Evolutionary conservation across 805 yeast species (phyloP).

Genomic region (Yamadazyma takamatsuzukensis): DNA sequence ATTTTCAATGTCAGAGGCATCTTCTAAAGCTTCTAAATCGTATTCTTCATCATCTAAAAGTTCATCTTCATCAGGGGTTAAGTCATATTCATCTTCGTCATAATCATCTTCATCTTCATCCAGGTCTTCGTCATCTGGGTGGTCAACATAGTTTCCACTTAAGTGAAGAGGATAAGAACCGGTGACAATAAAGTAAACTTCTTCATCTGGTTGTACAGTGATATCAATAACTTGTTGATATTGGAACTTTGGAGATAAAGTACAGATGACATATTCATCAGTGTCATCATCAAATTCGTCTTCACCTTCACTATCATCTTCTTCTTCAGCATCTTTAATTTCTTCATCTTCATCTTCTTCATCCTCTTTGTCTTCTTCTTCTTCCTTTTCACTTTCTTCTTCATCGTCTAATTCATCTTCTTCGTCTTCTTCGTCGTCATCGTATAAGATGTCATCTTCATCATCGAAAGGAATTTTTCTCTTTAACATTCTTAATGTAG

Average conservation of each 20-base stretch:
- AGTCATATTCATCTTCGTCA: slow-evolving; percentile 54
- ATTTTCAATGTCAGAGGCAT: slow-evolving; percentile 65
- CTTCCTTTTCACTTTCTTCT: slow-evolving; percentile 21
- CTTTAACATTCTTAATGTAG: slow-evolving; percentile 86
- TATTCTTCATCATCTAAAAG: too few species aligned
- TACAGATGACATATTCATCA: slow-evolving; percentile 82
- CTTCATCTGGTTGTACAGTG: slow-evolving; percentile 90
- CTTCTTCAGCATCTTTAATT: slow-evolving; percentile 50
- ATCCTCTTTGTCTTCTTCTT: slow-evolving; percentile 14
- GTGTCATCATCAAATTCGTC: slow-evolving; percentile 70
- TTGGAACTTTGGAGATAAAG: slow-evolving; percentile 80
- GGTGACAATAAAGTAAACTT: slow-evolving; percentile 88
- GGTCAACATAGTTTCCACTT: slow-evolving; percentile 93
- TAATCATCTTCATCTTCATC: slow-evolving; percentile 51
- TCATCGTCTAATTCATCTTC: slow-evolving; percentile 14
- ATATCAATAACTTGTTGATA: slow-evolving; percentile 89
- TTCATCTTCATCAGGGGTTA: slow-evolving; percentile 78
- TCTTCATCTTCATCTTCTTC: slow-evolving; percentile 40
- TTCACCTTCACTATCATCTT: slow-evolving; percentile 52
- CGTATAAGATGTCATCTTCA: slow-evolving; percentile 44
- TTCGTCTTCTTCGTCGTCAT: slow-evolving; percentile 31
- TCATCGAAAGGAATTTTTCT: slow-evolving; percentile 47
- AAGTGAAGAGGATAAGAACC: slow-evolving; percentile 93
- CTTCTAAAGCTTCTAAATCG: slow-evolving; percentile 63
- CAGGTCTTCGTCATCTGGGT: slow-evolving; percentile 79